A percentile compares a stretch with the other conserved stretches of the same genome.
These are phyloP conservation scores for Brettanomyces bruxellensis DNA, from an alignment of 805 yeast genomes.

Conservation along the genomic window DNA sequence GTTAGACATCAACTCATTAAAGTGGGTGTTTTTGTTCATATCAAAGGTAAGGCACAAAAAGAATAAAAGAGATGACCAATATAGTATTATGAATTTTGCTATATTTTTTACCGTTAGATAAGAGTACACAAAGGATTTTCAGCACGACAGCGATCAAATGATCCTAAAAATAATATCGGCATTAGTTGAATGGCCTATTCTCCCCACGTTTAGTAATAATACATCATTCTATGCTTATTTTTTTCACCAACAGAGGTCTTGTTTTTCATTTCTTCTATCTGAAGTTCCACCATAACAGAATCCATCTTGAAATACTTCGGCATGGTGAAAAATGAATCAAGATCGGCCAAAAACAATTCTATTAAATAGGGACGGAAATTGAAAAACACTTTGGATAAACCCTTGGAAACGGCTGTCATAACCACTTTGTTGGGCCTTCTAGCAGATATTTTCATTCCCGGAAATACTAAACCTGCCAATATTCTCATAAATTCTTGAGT, in stretches of 20 bases:
- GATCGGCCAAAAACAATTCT: slow-evolving; percentile 9
- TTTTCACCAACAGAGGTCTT: background rate
- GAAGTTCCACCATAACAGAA: slow-evolving; percentile 17
- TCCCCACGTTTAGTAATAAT: too few relatives aligned
- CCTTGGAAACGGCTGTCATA: background rate
- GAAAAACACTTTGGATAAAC: slow-evolving; percentile 8
- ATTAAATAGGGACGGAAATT: slow-evolving; percentile 16
- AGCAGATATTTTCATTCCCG: slow-evolving; percentile 6
- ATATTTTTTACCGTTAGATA: too few relatives aligned
- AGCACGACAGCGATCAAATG: too few relatives aligned
- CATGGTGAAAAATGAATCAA: slow-evolving; percentile 13
- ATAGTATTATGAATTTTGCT: too few relatives aligned
- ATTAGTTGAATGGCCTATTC: too few relatives aligned
- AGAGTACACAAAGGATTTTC: too few relatives aligned
- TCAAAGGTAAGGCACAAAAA: too few relatives aligned
- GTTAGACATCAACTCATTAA: too few relatives aligned
- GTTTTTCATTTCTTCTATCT: slow-evolving; percentile 8
- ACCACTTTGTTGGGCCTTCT: background rate
- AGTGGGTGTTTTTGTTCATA: too few relatives aligned
- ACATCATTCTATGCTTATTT: too few relatives aligned
- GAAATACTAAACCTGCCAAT: slow-evolving; percentile 12
- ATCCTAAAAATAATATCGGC: too few relatives aligned
- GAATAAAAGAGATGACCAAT: too few relatives aligned
- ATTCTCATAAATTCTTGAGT: slow-evolving; percentile 9
- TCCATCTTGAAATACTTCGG: slow-evolving; percentile 15